A percentile compares a stretch with the other conserved stretches of the same genome.
phyloP scores from a whole-genome alignment of 2,329 filamentous ascomycete genomes.

The Phyllosticta citrichinensis region DNA sequence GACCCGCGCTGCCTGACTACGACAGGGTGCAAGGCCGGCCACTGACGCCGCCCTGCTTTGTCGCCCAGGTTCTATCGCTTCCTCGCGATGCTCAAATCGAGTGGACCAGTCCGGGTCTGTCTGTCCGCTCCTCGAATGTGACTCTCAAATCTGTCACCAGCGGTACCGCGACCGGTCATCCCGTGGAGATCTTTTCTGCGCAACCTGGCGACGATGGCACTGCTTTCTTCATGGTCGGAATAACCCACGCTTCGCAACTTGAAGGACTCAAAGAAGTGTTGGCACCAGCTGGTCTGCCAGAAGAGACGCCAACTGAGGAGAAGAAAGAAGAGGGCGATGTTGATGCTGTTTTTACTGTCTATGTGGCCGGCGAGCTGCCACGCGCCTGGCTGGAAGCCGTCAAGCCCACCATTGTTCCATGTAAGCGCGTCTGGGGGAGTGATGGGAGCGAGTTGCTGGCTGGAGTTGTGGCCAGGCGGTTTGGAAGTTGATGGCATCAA shows the following conservation, averaged over 20 bases:
- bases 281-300: neutral
- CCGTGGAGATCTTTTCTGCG: neutral
- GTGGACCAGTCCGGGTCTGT: slow-evolving; percentile 66
- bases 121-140: slow-evolving; percentile 12
- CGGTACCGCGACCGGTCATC: slow-evolving; percentile 1
- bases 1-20: slow-evolving; percentile 33
- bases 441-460: slow-evolving; percentile 8
- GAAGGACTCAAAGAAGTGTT: neutral
- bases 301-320: neutral
- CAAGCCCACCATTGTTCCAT: slow-evolving; percentile 9
- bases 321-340: neutral
- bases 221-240: neutral
- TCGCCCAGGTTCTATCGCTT: slow-evolving; percentile 65
- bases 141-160: slow-evolving; percentile 18
- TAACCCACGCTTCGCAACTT: neutral
- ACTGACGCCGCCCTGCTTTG: slow-evolving; percentile 55
- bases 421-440: slow-evolving; percentile 9
- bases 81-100: slow-evolving; percentile 68
- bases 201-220: neutral
- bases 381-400: neutral
- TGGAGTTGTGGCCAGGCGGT: slow-evolving; percentile 2
- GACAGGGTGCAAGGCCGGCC: slow-evolving; percentile 10
- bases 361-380: neutral
- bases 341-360: neutral
- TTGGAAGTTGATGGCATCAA: neutral